Conservation (phyloP, 495 filamentous ascomycete species). For the Aspergillus ostianus region DNA sequence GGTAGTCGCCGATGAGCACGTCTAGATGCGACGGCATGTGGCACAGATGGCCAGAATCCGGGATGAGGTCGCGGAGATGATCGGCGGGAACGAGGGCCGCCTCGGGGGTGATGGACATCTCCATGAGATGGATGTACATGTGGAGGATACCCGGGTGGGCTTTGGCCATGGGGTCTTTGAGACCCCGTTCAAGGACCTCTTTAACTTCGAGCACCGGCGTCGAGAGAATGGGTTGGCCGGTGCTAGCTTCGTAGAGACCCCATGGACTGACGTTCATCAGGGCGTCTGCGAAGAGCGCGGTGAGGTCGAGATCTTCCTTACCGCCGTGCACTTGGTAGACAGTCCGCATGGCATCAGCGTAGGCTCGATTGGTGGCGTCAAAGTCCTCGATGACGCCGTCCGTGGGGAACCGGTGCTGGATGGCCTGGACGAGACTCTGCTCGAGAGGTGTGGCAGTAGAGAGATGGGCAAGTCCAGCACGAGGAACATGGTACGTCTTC, state of each 20-base stretch:
- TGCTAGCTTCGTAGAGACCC: constrained; percentile 57
- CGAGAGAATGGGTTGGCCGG: constrained; percentile 49
- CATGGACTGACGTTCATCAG: constrained; percentile 66
- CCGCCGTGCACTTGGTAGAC: constrained; percentile 46
- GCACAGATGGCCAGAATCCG: constrained; percentile 60
- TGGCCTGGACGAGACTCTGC: constrained; percentile 51
- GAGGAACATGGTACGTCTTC: constrained; percentile 36
- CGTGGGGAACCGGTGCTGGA: constrained; percentile 51
- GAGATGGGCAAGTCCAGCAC: constrained; percentile 35
- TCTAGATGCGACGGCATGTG: constrained; percentile 71
- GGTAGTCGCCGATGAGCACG: constrained; percentile 61
- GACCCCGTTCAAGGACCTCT: constrained; percentile 47
- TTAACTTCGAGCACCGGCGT: constrained; percentile 54
- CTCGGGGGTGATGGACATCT: constrained; percentile 63
- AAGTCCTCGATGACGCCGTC: constrained; percentile 30
- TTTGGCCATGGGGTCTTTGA: constrained; percentile 38
- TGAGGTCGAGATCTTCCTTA: constrained; percentile 52
- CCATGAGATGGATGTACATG: constrained; percentile 67
- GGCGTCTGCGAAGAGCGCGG: constrained; percentile 59
- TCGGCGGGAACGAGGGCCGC: constrained; percentile 53
- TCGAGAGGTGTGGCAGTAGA: constrained; percentile 38
- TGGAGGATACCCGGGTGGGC: constrained; percentile 60
- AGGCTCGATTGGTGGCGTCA: constrained; percentile 47
- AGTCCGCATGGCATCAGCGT: constrained; percentile 55
- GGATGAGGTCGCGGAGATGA: constrained; percentile 55